Evolutionary conservation across 73 alveolate genomes (phyloP).

Genomic region (Tetrahymena elliotti): DNA sequence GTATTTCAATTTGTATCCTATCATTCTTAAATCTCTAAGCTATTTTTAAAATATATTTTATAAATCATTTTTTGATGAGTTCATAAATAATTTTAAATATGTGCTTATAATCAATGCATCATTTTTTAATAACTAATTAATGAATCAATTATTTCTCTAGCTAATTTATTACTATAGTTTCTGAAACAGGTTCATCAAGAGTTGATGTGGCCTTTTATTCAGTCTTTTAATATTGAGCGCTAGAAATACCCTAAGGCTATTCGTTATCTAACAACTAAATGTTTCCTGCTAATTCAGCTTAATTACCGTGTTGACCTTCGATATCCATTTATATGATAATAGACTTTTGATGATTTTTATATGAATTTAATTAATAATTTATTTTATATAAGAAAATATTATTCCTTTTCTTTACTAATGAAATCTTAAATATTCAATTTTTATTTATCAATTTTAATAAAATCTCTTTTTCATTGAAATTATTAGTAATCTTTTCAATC

Average conservation of each 20-base stretch:
- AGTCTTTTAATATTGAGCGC: neutral
- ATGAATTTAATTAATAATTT: neutral
- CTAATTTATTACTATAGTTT: slow-evolving; percentile 61
- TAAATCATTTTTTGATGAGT: neutral
- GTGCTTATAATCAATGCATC: neutral
- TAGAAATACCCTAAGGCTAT: neutral
- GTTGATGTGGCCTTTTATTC: slow-evolving; percentile 24
- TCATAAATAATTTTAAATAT: too few relatives aligned
- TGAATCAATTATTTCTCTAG: neutral
- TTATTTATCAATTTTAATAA: neutral
- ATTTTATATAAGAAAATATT: neutral
- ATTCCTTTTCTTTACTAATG: neutral
- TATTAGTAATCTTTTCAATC: neutral
- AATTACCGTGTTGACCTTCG: neutral
- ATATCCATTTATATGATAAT: neutral
- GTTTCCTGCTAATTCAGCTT: neutral
- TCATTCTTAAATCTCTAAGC: slow-evolving; percentile 79
- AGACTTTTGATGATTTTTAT: neutral
- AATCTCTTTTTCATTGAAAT: neutral
- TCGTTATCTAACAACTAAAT: neutral
- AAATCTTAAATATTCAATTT: neutral
- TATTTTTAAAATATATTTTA: neutral
- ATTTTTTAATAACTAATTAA: too few relatives aligned
- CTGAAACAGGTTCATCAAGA: slow-evolving; percentile 88
- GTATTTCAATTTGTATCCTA: slow-evolving; percentile 77